Evolutionary conservation across 768 basidiomycete genomes (phyloP).

Genomic region (Collybia sordida): DNA sequence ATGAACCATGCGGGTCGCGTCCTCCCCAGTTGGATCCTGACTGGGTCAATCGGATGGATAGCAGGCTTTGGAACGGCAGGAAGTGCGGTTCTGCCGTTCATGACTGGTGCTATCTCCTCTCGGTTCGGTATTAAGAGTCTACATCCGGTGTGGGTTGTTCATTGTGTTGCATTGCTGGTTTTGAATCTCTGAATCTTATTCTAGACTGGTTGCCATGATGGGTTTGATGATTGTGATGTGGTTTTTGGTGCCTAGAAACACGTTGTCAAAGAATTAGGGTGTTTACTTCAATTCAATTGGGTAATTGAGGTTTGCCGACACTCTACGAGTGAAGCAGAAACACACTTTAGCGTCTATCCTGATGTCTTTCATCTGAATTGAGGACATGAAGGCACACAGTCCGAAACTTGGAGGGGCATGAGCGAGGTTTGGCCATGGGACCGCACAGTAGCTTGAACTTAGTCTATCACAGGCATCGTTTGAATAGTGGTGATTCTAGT

Average conservation of each 20-base stretch:
- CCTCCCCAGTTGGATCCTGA: slow-evolving; percentile 69
- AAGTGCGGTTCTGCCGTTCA: slow-evolving; percentile 69
- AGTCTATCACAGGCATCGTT: too few species aligned
- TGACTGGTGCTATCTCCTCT: slow-evolving; percentile 66
- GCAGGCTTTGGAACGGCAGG: slow-evolving; percentile 71
- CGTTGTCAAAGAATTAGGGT: too few species aligned
- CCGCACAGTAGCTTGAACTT: too few species aligned
- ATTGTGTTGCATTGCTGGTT: neutral
- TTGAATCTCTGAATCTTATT: neutral
- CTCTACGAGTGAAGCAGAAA: too few species aligned
- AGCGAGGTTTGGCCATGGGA: too few species aligned
- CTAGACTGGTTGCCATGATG: neutral
- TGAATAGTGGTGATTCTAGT: too few species aligned
- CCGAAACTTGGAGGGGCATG: too few species aligned
- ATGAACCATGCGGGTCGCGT: slow-evolving; percentile 72
- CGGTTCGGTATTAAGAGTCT: slow-evolving; percentile 59
- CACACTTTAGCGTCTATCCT: too few species aligned
- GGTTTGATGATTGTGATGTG: neutral
- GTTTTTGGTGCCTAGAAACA: neutral
- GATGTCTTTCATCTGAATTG: too few species aligned
- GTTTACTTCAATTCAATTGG: too few species aligned
- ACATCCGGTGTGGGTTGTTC: slow-evolving; percentile 57
- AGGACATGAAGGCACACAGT: too few species aligned
- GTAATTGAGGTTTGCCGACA: too few species aligned
- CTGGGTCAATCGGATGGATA: slow-evolving; percentile 66